A percentile compares a stretch with the other conserved stretches of the same genome.
These are phyloP conservation scores for Suhomyces kilbournensis DNA, from an alignment of 805 yeast species.

Conservation along the genomic window DNA sequence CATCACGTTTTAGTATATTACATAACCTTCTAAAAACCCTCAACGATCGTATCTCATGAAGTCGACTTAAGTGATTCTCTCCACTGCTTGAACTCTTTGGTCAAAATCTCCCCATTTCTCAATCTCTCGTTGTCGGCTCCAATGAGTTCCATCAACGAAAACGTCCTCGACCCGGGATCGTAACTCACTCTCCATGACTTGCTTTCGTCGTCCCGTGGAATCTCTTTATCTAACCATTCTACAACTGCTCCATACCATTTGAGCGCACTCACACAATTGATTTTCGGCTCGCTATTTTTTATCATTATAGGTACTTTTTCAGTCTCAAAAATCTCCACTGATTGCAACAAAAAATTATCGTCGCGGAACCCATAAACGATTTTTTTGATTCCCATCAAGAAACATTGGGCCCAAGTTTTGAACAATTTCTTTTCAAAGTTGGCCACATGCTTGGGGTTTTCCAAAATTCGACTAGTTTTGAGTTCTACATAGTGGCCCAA, in stretches of 20 bases:
- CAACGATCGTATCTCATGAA: not conserved
- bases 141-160: constrained; percentile 49
- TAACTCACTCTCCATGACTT: constrained; percentile 55
- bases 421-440: constrained; percentile 75
- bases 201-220: constrained; percentile 50
- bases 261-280: constrained; percentile 74
- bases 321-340: constrained; percentile 73
- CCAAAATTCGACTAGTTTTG: constrained; percentile 64
- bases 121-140: constrained; percentile 22
- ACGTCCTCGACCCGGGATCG: constrained; percentile 52
- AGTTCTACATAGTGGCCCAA: constrained; percentile 79
- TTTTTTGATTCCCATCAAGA: constrained; percentile 78
- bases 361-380: constrained; percentile 87
- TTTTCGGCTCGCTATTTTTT: constrained; percentile 50
- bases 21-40: not conserved
- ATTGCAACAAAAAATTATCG: constrained; percentile 56
- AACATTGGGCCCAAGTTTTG: constrained; percentile 91
- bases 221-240: constrained; percentile 63
- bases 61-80: constrained; percentile 11
- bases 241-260: constrained; percentile 84
- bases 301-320: constrained; percentile 73
- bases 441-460: constrained; percentile 53
- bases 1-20: too few relatives aligned
- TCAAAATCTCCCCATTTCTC: constrained; percentile 17
- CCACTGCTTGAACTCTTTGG: constrained; percentile 37